Conservation (phyloP, 192 early-diverging fungal genomes). For the Backusella parvicylindrica region DNA sequence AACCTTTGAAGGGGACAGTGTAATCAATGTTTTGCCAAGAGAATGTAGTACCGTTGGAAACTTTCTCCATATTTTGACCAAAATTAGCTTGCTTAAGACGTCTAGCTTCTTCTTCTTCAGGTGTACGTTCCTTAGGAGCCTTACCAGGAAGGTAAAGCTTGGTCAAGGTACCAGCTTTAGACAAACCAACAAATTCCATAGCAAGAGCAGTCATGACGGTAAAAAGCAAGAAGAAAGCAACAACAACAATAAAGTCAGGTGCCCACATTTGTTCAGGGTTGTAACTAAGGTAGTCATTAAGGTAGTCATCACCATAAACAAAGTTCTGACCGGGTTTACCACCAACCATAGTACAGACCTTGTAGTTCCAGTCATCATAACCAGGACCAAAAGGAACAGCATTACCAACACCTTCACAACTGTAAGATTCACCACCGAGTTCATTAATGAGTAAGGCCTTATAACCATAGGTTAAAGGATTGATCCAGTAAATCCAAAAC, state of each 20-base stretch:
- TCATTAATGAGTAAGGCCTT: slow-evolving; percentile 61
- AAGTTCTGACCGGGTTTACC: slow-evolving; percentile 45
- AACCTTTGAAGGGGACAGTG: slow-evolving; percentile 60
- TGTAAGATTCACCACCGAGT: slow-evolving; percentile 48
- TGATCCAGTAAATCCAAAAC: slow-evolving; percentile 61
- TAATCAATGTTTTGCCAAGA: slow-evolving; percentile 69
- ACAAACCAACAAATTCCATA: slow-evolving; percentile 64
- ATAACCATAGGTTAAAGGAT: slow-evolving; percentile 57
- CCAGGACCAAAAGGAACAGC: slow-evolving; percentile 32
- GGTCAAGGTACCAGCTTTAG: slow-evolving; percentile 48
- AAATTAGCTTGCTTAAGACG: slow-evolving; percentile 30
- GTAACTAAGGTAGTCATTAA: slow-evolving; percentile 52
- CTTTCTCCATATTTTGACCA: slow-evolving; percentile 36
- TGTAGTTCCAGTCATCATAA: slow-evolving; percentile 40
- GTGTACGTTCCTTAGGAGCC: slow-evolving; percentile 19
- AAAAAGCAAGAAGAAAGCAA: slow-evolving; percentile 45
- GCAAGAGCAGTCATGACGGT: slow-evolving; percentile 40
- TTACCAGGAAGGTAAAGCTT: slow-evolving; percentile 45
- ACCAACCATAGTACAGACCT: slow-evolving; percentile 65
- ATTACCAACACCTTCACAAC: slow-evolving; percentile 32
- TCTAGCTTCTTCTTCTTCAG: slow-evolving; percentile 35
- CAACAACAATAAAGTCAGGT: slow-evolving; percentile 54
- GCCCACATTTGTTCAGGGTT: slow-evolving; percentile 55
- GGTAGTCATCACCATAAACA: slow-evolving; percentile 62
- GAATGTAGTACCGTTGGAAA: slow-evolving; percentile 45